Evolutionary conservation across 768 basidiomycete species (phyloP), one percentile per base, ranked within the genome.

Genomic region (Scleroderma citrinum): DNA sequence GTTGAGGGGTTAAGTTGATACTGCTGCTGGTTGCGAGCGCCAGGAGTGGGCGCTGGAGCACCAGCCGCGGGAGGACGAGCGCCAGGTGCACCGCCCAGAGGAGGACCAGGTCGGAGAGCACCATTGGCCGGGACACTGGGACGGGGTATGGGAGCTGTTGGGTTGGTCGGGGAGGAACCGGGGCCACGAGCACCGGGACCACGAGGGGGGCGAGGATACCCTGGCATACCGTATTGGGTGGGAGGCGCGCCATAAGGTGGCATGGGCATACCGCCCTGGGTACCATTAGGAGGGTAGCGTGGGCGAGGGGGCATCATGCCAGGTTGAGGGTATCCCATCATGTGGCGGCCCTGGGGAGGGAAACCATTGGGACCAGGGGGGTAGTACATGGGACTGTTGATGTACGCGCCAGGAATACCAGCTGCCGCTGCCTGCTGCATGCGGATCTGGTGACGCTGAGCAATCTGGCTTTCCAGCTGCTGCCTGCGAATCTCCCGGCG

Each of bases 381-480:
- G 81, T 62, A 85, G 82, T 74, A 94, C 80, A 76, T 89, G 87
- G 65, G 64, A 31, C 52, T 54, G 6, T 58, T 56, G 24, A 65
- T 56, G 39, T 62, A 68, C 39, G 53, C 86, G 55, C 82, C 80
- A 46, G 91, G 87, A 50, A 94, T 76, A 44, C 82, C 69, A 56
- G 88, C 86, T 40, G 90, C 89, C 52, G 88, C 91, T 53, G 89
- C 88, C 76, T 97, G 95, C 64, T 94, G 92, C 81, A 94, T 86
- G 54, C 95, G 80, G 67, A 94, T 92, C 72, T 97, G 63, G 72
- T 92, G 89, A 66, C 96, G 92, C 72, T 97, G 93, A 55, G 92
- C 92, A 64, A 97, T 94, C 77, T 98, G 96, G 65, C 89, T 93
- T 75, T 98, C 96, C 59, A 99, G 81, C 69, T 98, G 94, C 70